Evolutionary conservation across 768 basidiomycete genomes (phyloP).

Genomic region (Kwoniella botswanensis): DNA sequence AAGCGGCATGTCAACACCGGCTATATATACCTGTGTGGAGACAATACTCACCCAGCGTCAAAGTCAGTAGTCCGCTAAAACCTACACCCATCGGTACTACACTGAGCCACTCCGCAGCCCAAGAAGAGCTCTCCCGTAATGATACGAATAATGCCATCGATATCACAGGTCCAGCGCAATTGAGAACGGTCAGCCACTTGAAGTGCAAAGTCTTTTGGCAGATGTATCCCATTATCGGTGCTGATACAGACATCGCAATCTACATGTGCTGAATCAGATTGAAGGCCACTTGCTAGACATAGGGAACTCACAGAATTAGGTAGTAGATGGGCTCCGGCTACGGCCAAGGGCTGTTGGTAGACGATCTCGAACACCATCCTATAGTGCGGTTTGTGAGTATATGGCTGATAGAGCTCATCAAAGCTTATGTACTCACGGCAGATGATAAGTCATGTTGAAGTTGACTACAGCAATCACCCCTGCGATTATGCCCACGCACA

Average conservation of each 20-base stretch:
- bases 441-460: constrained; percentile 34
- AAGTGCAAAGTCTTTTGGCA: constrained; percentile 22
- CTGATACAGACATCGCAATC: constrained; percentile 24
- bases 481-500: constrained; percentile 30
- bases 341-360: constrained; percentile 22
- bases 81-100: constrained; percentile 29
- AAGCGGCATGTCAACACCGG: background rate
- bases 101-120: constrained; percentile 24
- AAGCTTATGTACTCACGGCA: constrained; percentile 13
- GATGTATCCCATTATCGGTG: constrained; percentile 22
- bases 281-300: background rate
- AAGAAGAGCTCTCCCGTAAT: constrained; percentile 11
- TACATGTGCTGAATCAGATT: background rate
- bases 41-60: constrained; percentile 21
- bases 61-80: constrained; percentile 22
- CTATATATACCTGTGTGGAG: background rate
- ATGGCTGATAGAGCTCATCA: background rate
- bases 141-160: constrained; percentile 21
- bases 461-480: constrained; percentile 27
- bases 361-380: constrained; percentile 32
- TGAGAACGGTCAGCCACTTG: constrained; percentile 29
- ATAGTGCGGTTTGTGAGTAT: background rate
- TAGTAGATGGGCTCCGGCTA: constrained; percentile 30
- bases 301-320: constrained; percentile 21
- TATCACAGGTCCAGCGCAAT: constrained; percentile 27